Evolutionary conservation across 192 early-diverging fungal genomes (phyloP).

Genomic region (Lunasporangiospora selenospora): DNA sequence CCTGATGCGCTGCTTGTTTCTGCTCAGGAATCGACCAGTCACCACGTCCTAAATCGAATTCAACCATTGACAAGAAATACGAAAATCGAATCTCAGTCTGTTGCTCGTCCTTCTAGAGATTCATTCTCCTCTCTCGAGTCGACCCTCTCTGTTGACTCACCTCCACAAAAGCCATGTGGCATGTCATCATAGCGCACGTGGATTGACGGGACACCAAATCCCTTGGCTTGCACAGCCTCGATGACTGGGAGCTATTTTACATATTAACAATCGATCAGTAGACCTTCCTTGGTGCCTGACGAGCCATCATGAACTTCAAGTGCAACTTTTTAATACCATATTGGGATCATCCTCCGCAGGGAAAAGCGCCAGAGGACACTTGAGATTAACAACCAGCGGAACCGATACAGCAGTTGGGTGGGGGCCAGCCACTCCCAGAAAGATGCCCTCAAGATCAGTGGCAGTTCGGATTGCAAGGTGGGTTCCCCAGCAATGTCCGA

Average conservation of each 20-base stretch:
- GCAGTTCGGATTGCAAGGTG: slow-evolving; percentile 8
- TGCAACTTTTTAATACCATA: background rate
- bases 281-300: too few species aligned
- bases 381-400: slow-evolving; percentile 1
- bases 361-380: slow-evolving; percentile 13
- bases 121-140: too few species aligned
- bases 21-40: slow-evolving; percentile 24
- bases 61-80: too few species aligned
- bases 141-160: background rate
- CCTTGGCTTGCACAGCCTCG: slow-evolving; percentile 3
- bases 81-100: too few species aligned
- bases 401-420: slow-evolving; percentile 9
- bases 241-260: slow-evolving; percentile 2
- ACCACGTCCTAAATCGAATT: slow-evolving; percentile 7
- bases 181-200: slow-evolving; percentile 12
- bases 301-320: background rate
- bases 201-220: slow-evolving; percentile 1
- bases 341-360: slow-evolving; percentile 12
- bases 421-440: slow-evolving; percentile 16
- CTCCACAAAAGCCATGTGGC: slow-evolving; percentile 15
- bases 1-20: slow-evolving; percentile 6
- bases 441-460: background rate
- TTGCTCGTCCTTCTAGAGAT: too few species aligned
- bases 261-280: too few species aligned
- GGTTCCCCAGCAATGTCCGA: slow-evolving; percentile 18